Base-by-base conservation (phyloP, 768 basidiomycete species). In the Podaxis mareebaensis region DNA sequence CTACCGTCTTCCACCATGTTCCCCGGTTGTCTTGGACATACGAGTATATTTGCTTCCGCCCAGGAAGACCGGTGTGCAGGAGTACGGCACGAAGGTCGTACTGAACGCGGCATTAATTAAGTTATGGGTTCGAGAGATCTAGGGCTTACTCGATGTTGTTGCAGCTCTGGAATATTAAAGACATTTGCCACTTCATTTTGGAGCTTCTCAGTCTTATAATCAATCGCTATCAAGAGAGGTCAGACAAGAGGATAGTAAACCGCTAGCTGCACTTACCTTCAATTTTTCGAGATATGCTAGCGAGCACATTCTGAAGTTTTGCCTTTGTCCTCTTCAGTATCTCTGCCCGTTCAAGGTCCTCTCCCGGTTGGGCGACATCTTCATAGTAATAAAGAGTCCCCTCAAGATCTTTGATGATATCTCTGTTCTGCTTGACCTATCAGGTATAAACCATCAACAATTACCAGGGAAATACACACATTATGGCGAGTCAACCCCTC, bases 81-180 rank as follows among this genome's bases (percentile, higher is more conserved):
- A 93, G 79, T 4, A 93, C 92, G 7, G 83, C 88, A 2, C 91
- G 88, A 24, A 95, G 83, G 66, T 93, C 91, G 68, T 93, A 95
- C 91, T 93, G 46, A 11, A 51, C 3, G 58, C 22, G 53, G 26
- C 40, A 12, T 44, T 15, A 39, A 58, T 11, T 36, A 4, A n/a
- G 7, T 12, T 11, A 55, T 4, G 28, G 22, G 24, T n/a, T 8
- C 28, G 26, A 28, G 33, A 38, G 49, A 17, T 24, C 11, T 22
- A 20, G 24, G 17, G 76, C 82, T 38, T 64, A 85, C 91, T 66
- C 81, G 82, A 68, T 83, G 79, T 55, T 83, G 74, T 67, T 88
- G 86, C 39, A 93, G 72, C 65, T 91, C 91, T 0, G 87, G 83
- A 55, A 83, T 83, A 33, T 91, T 82, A 48, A 86, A 87, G 11